Base-by-base conservation (phyloP, 2,329 filamentous ascomycete genomes). In the Xylariaceae sp. region DNA sequence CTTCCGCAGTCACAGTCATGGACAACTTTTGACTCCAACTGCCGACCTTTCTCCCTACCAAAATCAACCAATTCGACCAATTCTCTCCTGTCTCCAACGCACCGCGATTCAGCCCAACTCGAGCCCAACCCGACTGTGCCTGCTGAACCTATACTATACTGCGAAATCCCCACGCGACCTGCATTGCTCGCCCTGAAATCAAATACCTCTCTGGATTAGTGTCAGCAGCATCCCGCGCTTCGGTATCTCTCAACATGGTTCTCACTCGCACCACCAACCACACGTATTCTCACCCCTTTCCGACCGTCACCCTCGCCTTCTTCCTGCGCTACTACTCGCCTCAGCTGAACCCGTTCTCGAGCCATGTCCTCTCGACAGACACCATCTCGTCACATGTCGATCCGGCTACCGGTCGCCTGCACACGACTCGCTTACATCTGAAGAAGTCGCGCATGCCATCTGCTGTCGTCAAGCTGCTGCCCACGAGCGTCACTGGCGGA, bases 261-360 rank as follows among this genome's bases (percentile, higher is more conserved):
- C 81, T 86, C 75, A 83, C 81, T 5, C 83, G 85, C 73, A 83
- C 82, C 56, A 86, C 84, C 68, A 85, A 82, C 75, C 88, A 89
- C 73, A 84, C 82, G 69, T 92, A 92, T 80, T 82, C 86, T 65
- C 90, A 93, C 75, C 87, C 88, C 53, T 93, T 93, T 77, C 86
- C 89, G 63, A 89, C 89, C 73, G 90, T 94, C 63, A 91, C 89
- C 53, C 87, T 94, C 73, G 90, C 90, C 76, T 94, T 91, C 81
- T 94, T 93, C 76, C 87, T 94, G 53, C 89, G 90, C 65, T 94
- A 94, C 76, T 91, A 89, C 61, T 84, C 82, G 4, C 81, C 82
- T 35, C 78, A 83, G 65, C 77, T 83, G 65, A 94, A 93, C 71
- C 90, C 90, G 5, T 92, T 93, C 77, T 87, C 87, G 65, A 86